Conservation (phyloP, 352 stramenopile genomes). For the Globisporangium lucens region DNA sequence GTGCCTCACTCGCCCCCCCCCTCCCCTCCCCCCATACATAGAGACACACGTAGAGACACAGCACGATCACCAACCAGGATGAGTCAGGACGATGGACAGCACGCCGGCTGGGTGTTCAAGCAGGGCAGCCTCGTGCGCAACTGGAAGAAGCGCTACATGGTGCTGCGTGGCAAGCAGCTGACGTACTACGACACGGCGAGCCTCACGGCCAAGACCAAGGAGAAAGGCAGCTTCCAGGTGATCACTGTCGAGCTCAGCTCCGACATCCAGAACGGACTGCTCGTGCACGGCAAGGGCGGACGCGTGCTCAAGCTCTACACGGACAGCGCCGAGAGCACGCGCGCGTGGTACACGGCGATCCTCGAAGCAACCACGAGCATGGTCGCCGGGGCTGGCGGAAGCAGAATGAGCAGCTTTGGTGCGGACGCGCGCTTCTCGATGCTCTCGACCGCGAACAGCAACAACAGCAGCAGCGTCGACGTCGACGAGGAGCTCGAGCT, state of each 20-base stretch:
- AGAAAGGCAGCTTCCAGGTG: slow-evolving; percentile 80
- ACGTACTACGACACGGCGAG: slow-evolving; percentile 83
- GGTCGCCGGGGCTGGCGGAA: background rate
- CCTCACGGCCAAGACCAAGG: slow-evolving; percentile 52
- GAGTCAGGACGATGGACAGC: slow-evolving; percentile 43
- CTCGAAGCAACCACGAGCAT: slow-evolving; percentile 50
- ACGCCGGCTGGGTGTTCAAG: slow-evolving; percentile 82
- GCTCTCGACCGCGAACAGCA: slow-evolving; percentile 27
- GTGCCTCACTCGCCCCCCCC: too few relatives aligned
- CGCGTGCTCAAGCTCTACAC: slow-evolving; percentile 88
- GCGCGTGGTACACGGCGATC: slow-evolving; percentile 72
- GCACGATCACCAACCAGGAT: slow-evolving; percentile 19
- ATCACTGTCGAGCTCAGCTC: slow-evolving; percentile 81
- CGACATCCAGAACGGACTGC: slow-evolving; percentile 79
- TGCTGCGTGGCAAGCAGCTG: slow-evolving; percentile 72
- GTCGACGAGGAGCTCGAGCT: slow-evolving; percentile 55
- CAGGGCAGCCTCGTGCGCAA: slow-evolving; percentile 75
- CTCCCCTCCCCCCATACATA: background rate
- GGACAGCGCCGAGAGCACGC: slow-evolving; percentile 66
- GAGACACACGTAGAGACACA: slow-evolving; percentile 21
- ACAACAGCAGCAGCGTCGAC: slow-evolving; percentile 31
- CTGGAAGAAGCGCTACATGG: slow-evolving; percentile 88
- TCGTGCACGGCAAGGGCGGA: slow-evolving; percentile 74
- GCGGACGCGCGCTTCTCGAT: slow-evolving; percentile 39
- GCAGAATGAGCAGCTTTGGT: slow-evolving; percentile 17